Evolutionary conservation across 257 asterid species (phyloP).

Genomic region (Jacaranda copaia): DNA sequence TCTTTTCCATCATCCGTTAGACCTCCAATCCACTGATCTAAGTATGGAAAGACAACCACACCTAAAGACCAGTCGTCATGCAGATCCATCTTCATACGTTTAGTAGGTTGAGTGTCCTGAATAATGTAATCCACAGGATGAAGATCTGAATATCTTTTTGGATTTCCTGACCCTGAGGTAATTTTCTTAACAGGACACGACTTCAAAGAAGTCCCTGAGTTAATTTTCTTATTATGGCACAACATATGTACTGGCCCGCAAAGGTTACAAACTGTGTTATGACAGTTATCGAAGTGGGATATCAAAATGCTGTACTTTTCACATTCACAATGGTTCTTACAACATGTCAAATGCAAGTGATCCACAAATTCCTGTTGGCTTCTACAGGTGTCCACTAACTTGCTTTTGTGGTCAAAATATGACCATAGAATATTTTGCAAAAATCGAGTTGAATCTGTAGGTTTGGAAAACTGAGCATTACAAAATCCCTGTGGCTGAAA

Average conservation of each 20-base stretch:
- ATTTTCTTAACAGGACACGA: slow-evolving; percentile 27
- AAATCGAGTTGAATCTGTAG: slow-evolving; percentile 23
- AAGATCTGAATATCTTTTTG: slow-evolving; percentile 26
- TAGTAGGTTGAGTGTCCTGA: slow-evolving; percentile 45
- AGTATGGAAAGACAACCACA: slow-evolving; percentile 28
- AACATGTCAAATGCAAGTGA: slow-evolving; percentile 43
- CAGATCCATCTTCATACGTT: slow-evolving; percentile 52
- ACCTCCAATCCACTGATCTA: background rate
- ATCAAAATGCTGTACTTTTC: slow-evolving; percentile 32
- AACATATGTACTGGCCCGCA: slow-evolving; percentile 47
- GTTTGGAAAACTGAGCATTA: slow-evolving; percentile 41
- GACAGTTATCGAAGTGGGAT: slow-evolving; percentile 55
- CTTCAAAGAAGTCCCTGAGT: slow-evolving; percentile 34
- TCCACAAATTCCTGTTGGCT: slow-evolving; percentile 42
- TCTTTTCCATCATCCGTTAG: slow-evolving; percentile 21
- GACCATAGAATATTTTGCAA: slow-evolving; percentile 39
- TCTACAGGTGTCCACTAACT: slow-evolving; percentile 34
- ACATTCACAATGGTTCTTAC: slow-evolving; percentile 50
- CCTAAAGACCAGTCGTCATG: slow-evolving; percentile 39
- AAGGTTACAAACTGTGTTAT: slow-evolving; percentile 36
- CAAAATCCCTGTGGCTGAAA: slow-evolving; percentile 35
- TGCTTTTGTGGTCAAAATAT: slow-evolving; percentile 41
- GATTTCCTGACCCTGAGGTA: slow-evolving; percentile 39
- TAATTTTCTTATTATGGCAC: slow-evolving; percentile 10
- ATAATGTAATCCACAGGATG: slow-evolving; percentile 29